Conservation (phyloP, 2,329 filamentous ascomycete species). For the Dothidotthia symphoricarpi region DNA sequence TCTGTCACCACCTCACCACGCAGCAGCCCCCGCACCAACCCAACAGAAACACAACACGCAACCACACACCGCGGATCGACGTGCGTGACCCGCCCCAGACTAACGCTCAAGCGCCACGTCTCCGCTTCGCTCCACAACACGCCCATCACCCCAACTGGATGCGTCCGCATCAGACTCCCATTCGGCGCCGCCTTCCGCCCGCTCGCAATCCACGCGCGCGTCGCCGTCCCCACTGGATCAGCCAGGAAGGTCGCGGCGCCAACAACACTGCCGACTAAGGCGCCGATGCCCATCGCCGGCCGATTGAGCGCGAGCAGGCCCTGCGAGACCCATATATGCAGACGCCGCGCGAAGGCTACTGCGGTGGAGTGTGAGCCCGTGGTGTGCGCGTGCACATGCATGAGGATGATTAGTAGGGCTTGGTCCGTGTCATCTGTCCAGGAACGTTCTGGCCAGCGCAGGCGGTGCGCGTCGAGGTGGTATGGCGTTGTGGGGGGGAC, state of each 20-base stretch:
- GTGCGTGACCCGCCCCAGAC: conserved; percentile 50
- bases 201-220: conserved; percentile 44
- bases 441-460: conserved; percentile 32
- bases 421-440: conserved; percentile 60
- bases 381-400: conserved; percentile 48
- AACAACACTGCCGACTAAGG: conserved; percentile 50
- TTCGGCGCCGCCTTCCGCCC: conserved; percentile 49
- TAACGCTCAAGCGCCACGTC: conserved; percentile 47
- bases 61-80: conserved; percentile 54
- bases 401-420: conserved; percentile 51
- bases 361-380: conserved; percentile 15
- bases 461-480: conserved; percentile 48
- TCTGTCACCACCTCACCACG: conserved; percentile 47
- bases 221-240: conserved; percentile 45
- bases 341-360: conserved; percentile 47
- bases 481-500: conserved; percentile 43
- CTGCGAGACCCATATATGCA: conserved; percentile 50
- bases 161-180: conserved; percentile 55
- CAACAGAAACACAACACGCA: conserved; percentile 50
- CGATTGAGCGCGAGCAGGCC: conserved; percentile 51
- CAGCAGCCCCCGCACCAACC: conserved; percentile 49
- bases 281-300: conserved; percentile 51
- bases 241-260: conserved; percentile 41
- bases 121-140: conserved; percentile 44
- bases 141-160: conserved; percentile 52